phyloP scores from a whole-genome alignment of 306 rosid species.

The Fragaria nilgerrensis region DNA sequence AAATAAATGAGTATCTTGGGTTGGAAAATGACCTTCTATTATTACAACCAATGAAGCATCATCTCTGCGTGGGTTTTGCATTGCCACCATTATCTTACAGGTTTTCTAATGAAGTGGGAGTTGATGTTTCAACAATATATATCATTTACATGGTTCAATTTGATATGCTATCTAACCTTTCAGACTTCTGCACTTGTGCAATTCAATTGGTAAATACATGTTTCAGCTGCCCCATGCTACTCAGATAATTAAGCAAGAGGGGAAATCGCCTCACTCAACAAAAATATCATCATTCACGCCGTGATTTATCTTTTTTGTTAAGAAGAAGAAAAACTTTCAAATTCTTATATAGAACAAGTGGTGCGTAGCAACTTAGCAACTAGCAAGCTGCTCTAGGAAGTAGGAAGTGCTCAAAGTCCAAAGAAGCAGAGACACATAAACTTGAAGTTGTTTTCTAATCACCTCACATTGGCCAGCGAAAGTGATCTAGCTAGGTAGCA shows the following conservation, averaged over 20 bases:
- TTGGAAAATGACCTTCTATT: conserved; percentile 22
- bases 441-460: background rate
- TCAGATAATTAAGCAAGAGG: background rate
- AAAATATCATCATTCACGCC: background rate
- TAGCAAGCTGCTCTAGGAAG: background rate
- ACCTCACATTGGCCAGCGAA: background rate
- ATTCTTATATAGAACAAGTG: background rate
- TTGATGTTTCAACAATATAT: conserved; percentile 7
- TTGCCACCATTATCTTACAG: conserved; percentile 30
- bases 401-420: no score
- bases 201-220: background rate
- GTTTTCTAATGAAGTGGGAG: conserved; percentile 22
- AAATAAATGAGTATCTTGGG: background rate
- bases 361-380: background rate
- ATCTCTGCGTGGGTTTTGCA: conserved; percentile 24
- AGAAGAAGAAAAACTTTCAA: no score
- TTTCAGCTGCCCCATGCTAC: background rate
- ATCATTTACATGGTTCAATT: background rate
- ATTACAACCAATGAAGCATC: conserved; percentile 14
- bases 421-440: no score
- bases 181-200: background rate
- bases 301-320: background rate
- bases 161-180: background rate
- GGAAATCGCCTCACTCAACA: background rate
- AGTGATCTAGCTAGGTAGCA: background rate